Base-by-base conservation (phyloP, 129 eudicot genomes). In the Centaurea solstitialis region DNA sequence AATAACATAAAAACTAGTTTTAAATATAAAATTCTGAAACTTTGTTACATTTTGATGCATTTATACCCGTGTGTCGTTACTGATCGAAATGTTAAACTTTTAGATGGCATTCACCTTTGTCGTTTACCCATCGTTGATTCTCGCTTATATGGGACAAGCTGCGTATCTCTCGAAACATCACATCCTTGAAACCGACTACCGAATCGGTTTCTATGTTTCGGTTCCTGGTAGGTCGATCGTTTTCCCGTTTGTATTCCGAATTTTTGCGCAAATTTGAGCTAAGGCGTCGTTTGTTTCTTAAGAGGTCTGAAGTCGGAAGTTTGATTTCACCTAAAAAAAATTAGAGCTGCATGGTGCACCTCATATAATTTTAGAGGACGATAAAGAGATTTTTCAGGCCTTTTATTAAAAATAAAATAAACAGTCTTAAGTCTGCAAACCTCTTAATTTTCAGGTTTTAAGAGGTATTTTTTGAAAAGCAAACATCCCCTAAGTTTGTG, bases 101-200 rank as follows among this genome's bases (percentile, higher is more conserved):
- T 91, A 94, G 98, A 92, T 94, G 85, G 98, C 98, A 64, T 94
- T 94, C 82, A 92, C 91, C 77, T 94, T 87, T 68, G 90, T 94
- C 76, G 97, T 94, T 79, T 94, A 94, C 80, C 98, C 98, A 4
- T 86, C 97, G 39, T 86, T 92, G 69, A 94, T 94, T 80, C 97
- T 94, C 50, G 98, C 97, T 3, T 94, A 94, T 76, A 94, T 94
- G 98, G 97, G 98, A 33, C 98, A 94, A 92, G 98, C 98, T 68
- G 98, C 98, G 40, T 94, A 94, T 87, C 96, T 94, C 35, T 94
- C 98, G 37, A 90, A 82, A 73, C 97, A 94, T 83, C 98, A 94
- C 57, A 64, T 79, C 35, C 80, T 87, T 7, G 90, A 89, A 47
- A 94, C 78, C 37, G 92, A 92, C 62, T 94, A 92, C 85, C 88